These are phyloP conservation scores for Bidens hawaiensis DNA, from an alignment of 140 eudicot species.

Conservation along the genomic window DNA sequence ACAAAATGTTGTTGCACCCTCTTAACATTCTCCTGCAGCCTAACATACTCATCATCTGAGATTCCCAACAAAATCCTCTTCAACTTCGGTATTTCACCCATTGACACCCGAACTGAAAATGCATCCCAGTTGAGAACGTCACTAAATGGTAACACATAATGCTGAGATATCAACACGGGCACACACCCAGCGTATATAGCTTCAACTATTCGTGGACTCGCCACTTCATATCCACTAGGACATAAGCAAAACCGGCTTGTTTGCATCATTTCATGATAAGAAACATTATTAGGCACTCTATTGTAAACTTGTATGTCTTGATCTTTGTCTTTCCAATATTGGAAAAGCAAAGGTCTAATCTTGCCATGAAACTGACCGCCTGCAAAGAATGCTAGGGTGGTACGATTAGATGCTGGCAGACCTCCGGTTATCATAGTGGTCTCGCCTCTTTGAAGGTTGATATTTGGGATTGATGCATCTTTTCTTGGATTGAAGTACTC, in stretches of 20 bases:
- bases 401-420: no score
- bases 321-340: no score
- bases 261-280: constrained; percentile 55
- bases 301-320: no score
- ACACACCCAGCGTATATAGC: constrained; percentile 82
- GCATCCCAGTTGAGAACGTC: constrained; percentile 87
- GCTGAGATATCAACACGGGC: constrained; percentile 72
- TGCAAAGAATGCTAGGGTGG: no score
- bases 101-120: constrained; percentile 53
- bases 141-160: constrained; percentile 65
- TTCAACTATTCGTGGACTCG: constrained; percentile 81
- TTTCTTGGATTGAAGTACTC: no score
- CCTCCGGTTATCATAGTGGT: no score
- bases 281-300: no score
- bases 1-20: constrained; percentile 65
- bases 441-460: no score
- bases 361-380: no score
- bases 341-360: no score
- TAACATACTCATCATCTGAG: constrained; percentile 38
- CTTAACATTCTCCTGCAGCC: constrained; percentile 52
- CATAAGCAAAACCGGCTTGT: constrained; percentile 68
- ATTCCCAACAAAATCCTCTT: constrained; percentile 54
- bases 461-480: no score
- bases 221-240: constrained; percentile 89
- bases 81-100: constrained; percentile 52